These are phyloP conservation scores for Colletotrichum gloeosporioides DNA, from an alignment of 2,329 filamentous ascomycete species.

Conservation along the genomic window DNA sequence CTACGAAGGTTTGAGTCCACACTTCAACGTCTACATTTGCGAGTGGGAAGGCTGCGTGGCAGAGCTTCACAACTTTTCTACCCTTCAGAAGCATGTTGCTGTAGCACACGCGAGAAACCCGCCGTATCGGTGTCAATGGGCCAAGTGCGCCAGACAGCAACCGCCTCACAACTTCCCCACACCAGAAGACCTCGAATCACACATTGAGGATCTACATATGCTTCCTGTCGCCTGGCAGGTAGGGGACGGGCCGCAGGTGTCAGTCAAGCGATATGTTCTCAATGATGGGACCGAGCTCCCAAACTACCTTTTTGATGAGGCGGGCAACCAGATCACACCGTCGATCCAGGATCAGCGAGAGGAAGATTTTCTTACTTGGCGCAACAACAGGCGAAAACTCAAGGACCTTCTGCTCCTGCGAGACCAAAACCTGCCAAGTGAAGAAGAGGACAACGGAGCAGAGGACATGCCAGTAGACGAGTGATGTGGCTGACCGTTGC, in stretches of 20 bases:
- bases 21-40: conserved; percentile 60
- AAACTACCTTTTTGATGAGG: conserved; percentile 54
- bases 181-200: conserved; percentile 46
- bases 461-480: conserved; percentile 8
- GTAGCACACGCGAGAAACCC: conserved; percentile 47
- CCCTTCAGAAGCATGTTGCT: conserved; percentile 58
- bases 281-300: conserved; percentile 39
- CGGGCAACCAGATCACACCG: conserved; percentile 64
- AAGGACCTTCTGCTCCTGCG: conserved; percentile 46
- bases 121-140: conserved; percentile 41
- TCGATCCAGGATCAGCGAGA: conserved; percentile 56
- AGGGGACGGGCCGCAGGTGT: conserved; percentile 57
- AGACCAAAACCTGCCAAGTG: conserved; percentile 50
- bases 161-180: conserved; percentile 6
- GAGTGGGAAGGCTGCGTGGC: conserved; percentile 66
- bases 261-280: conserved; percentile 14
- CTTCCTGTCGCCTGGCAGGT: conserved; percentile 60
- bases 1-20: conserved; percentile 46
- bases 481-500: not conserved
- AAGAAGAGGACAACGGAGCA: conserved; percentile 41
- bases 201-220: conserved; percentile 61
- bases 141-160: conserved; percentile 37
- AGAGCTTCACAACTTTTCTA: conserved; percentile 67
- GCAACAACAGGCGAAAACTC: conserved; percentile 49
- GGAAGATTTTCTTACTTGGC: conserved; percentile 53